These are phyloP conservation scores for Pyropia yezoensis DNA, from an alignment of 23 red algal species.

Conservation along the genomic window DNA sequence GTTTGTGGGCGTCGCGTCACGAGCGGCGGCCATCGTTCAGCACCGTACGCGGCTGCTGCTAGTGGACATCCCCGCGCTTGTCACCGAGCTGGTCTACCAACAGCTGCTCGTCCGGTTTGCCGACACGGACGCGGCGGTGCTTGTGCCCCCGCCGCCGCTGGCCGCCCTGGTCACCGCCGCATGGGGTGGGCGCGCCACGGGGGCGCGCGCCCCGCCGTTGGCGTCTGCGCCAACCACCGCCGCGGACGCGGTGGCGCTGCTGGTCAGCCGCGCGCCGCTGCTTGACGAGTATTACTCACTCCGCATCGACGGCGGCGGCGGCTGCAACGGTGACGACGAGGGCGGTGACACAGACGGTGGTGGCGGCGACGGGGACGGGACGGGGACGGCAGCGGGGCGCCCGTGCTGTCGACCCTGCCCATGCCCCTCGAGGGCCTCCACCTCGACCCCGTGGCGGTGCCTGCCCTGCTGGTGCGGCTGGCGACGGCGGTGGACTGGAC, in stretches of 20 bases:
- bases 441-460: conserved; percentile 18
- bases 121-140: conserved; percentile 15
- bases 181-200: not conserved
- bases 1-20: conserved; percentile 67
- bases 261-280: conserved; percentile 34
- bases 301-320: conserved; percentile 3
- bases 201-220: not conserved
- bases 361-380: not conserved
- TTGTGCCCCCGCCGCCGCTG: conserved; percentile 29
- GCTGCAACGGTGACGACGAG: not conserved
- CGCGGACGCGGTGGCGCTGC: conserved; percentile 31
- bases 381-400: no score
- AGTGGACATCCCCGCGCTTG: conserved; percentile 17
- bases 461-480: conserved; percentile 33
- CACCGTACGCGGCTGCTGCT: conserved; percentile 59
- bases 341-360: not conserved
- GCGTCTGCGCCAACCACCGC: conserved; percentile 7
- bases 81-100: conserved; percentile 44
- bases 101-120: conserved; percentile 63
- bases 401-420: conserved; percentile 11
- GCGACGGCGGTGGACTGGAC: conserved; percentile 44
- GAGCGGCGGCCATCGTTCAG: conserved; percentile 45
- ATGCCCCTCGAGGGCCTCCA: conserved; percentile 21
- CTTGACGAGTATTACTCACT: conserved; percentile 48
- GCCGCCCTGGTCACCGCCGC: conserved; percentile 19